These are phyloP conservation scores for Amoebophrya sp. DNA, from an alignment of 169 alveolate genomes.

Conservation along the genomic window DNA sequence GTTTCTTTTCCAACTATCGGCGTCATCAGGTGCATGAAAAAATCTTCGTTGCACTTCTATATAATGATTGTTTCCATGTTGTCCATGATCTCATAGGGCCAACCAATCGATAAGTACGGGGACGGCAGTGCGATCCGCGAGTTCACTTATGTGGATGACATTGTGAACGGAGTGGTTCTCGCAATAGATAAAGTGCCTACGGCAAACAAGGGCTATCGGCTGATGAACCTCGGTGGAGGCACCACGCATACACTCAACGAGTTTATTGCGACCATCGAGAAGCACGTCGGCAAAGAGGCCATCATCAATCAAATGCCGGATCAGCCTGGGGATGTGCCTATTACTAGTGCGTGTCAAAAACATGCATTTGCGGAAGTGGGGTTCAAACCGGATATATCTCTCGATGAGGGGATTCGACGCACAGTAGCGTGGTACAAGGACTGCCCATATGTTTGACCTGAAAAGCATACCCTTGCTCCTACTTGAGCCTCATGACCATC, in stretches of 20 bases:
- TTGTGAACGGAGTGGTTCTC: conserved; percentile 37
- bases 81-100: too few relatives aligned
- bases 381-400: neutral
- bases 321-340: conserved; percentile 38
- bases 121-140: conserved; percentile 39
- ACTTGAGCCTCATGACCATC: too few relatives aligned
- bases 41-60: too few relatives aligned
- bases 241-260: conserved; percentile 40
- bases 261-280: conserved; percentile 39
- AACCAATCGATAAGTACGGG: conserved; percentile 37
- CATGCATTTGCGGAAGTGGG: conserved; percentile 9
- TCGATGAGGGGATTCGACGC: neutral
- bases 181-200: neutral
- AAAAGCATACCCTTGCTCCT: too few relatives aligned
- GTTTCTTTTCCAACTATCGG: too few relatives aligned
- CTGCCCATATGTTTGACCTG: too few relatives aligned
- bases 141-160: conserved; percentile 40
- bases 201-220: conserved; percentile 21
- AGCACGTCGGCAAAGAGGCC: conserved; percentile 37
- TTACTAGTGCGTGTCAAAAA: neutral
- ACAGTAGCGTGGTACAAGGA: neutral
- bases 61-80: too few relatives aligned
- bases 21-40: too few relatives aligned
- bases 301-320: conserved; percentile 31
- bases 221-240: conserved; percentile 36